These are phyloP conservation scores for Salix arbutifolia DNA, from an alignment of 345 rosid genomes.

Conservation along the genomic window DNA sequence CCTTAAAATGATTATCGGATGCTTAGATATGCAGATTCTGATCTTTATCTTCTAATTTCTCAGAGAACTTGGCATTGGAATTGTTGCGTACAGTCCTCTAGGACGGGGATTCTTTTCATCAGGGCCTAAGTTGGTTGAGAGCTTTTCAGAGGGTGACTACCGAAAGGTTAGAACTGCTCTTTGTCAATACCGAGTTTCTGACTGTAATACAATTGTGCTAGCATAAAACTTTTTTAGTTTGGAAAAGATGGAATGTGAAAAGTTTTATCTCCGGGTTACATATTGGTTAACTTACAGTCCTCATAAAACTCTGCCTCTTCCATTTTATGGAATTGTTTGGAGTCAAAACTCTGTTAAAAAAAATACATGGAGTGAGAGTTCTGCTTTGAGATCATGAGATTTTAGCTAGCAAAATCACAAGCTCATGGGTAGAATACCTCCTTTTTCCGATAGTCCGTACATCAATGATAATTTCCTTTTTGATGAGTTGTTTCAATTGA, in stretches of 20 bases:
- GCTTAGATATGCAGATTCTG: neutral
- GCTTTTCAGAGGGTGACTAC: constrained; percentile 32
- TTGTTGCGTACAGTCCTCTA: constrained; percentile 62
- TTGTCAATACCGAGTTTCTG: neutral
- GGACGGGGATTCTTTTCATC: constrained; percentile 62
- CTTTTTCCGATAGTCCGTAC: neutral
- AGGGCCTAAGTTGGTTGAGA: constrained; percentile 53
- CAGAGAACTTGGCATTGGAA: constrained; percentile 71
- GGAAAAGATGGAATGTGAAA: neutral
- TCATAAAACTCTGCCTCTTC: neutral
- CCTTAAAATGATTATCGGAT: neutral
- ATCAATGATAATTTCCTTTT: neutral
- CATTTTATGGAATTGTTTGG: neutral
- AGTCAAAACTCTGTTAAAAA: neutral
- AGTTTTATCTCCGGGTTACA: neutral
- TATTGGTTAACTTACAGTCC: no score
- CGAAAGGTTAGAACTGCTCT: constrained; percentile 31
- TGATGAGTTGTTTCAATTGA: neutral
- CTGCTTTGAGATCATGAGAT: neutral
- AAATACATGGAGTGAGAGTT: neutral
- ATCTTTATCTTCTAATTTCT: neutral
- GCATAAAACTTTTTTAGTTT: no score
- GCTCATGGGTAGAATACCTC: no score
- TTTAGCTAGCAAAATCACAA: neutral
- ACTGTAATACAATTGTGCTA: no score